A percentile compares a stretch with the other conserved stretches of the same genome.
phyloP scores from a whole-genome alignment of 192 early-diverging fungal species.

The Coemansia sp. region DNA sequence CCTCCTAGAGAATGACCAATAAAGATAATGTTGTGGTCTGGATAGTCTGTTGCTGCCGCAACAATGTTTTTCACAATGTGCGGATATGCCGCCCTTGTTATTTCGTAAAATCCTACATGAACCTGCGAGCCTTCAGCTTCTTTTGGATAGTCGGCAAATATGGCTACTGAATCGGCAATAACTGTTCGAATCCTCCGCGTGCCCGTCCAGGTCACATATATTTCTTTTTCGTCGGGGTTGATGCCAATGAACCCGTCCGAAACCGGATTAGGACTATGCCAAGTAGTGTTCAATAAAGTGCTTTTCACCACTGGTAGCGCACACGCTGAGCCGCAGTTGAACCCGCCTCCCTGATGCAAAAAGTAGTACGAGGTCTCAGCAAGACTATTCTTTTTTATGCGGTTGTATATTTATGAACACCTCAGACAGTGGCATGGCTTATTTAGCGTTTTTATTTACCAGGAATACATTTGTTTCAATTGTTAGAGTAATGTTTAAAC shows the following conservation, averaged over 20 bases:
- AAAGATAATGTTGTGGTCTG: slow-evolving; percentile 43
- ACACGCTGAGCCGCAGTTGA: slow-evolving; percentile 37
- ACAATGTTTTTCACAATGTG: slow-evolving; percentile 47
- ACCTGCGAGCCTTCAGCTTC: slow-evolving; percentile 34
- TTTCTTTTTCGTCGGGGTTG: slow-evolving; percentile 35
- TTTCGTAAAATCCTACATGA: slow-evolving; percentile 39
- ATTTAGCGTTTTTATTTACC: not conserved
- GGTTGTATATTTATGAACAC: not conserved
- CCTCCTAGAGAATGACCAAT: slow-evolving; percentile 51
- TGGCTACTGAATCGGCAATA: slow-evolving; percentile 27
- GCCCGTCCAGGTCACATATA: slow-evolving; percentile 52
- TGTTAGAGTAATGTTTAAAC: not conserved
- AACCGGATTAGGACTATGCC: slow-evolving; percentile 47
- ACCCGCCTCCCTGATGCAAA: slow-evolving; percentile 39
- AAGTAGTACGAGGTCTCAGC: slow-evolving; percentile 46
- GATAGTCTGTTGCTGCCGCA: slow-evolving; percentile 23
- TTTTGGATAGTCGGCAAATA: slow-evolving; percentile 35
- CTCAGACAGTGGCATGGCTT: not conserved
- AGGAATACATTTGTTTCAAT: not conserved
- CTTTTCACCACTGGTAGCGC: slow-evolving; percentile 18
- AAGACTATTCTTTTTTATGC: slow-evolving; percentile 26
- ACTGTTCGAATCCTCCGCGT: slow-evolving; percentile 45
- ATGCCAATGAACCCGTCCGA: slow-evolving; percentile 51
- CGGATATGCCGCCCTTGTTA: slow-evolving; percentile 40
- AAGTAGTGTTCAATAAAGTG: slow-evolving; percentile 38